Evolutionary conservation across 78 protist genomes (phyloP), one percentile per base, ranked within the genome.

Genomic region (Tieghemostelium lacteum): DNA sequence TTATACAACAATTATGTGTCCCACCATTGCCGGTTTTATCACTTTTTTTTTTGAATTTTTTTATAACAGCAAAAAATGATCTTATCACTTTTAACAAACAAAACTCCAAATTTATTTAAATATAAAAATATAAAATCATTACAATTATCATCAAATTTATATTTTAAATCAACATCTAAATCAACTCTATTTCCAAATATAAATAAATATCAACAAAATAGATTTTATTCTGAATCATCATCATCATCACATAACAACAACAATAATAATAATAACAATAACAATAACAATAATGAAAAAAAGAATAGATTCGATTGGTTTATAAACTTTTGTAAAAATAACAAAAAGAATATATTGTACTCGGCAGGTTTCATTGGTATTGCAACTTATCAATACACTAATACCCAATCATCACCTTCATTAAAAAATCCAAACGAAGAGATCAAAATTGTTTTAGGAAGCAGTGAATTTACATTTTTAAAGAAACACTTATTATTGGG

Each of bases 401-500:
- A 20, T n/a, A 28, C 2, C 4, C 24, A 49, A 20, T 5, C 10
- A 28, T 14, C 16, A 29, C 22, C 2, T 22, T 28, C 26, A 29
- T 6, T 19, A 20, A 28, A 29, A 54, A 70, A 70, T n/a, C n/a
- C n/a, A n/a, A n/a, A n/a, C n/a, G n/a, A n/a, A n/a, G n/a, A n/a
- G n/a, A n/a, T n/a, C n/a, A 26, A 12, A 31, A 26, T 42, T 3
- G 40, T 31, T 26, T 67, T 6, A 20, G 29, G 28, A 70, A 19
- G 24, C 49, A 16, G 39, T n/a, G 42, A 1, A 50, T 70, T 14
- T 50, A 20, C 40, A 31, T 28, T 70, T 17, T 28, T 17, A 29
- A 62, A 70, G 33, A 70, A 50, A 50, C 22, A 50, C 49, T 50
- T 70, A 6, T 37, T 50, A 3, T 26, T 75, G n/a, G 87, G 87